phyloP scores from a whole-genome alignment of 169 alveolate genomes.

The Theileria sp. region DNA sequence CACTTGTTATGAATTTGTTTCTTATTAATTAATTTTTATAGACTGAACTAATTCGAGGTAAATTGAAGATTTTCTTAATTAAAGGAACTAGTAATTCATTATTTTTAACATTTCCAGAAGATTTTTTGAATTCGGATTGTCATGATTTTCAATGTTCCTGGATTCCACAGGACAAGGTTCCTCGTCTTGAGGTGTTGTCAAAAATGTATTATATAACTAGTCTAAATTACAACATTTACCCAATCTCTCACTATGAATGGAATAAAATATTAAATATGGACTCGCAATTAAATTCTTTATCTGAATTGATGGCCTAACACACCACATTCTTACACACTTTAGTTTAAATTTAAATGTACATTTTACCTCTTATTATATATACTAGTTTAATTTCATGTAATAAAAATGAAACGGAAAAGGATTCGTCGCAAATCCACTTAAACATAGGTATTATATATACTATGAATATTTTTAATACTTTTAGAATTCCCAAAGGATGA shows the following conservation, averaged over 20 bases:
- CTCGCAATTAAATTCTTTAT: background rate
- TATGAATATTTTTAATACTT: background rate
- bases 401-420: background rate
- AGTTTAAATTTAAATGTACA: background rate
- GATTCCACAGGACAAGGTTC: slow-evolving; percentile 42
- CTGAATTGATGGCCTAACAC: background rate
- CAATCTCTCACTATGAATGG: slow-evolving; percentile 23
- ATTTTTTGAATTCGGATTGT: slow-evolving; percentile 16
- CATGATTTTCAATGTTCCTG: slow-evolving; percentile 6
- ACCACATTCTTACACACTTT: slow-evolving; percentile 3
- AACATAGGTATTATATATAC: slow-evolving; percentile 42
- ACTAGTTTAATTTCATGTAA: slow-evolving; percentile 7
- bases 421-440: slow-evolving; percentile 49
- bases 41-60: background rate
- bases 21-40: background rate
- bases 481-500: slow-evolving; percentile 61
- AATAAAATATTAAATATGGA: background rate
- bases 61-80: slow-evolving; percentile 2
- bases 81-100: background rate
- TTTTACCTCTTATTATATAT: background rate
- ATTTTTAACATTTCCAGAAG: slow-evolving; percentile 8
- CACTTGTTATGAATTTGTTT: background rate
- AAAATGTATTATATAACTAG: slow-evolving; percentile 19
- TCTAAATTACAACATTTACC: slow-evolving; percentile 12
- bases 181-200: slow-evolving; percentile 15